Evolutionary conservation across 1,284 basidiomycete genomes (phyloP), one percentile per base, ranked within the genome.

Genomic region (Chalciporus sp.): DNA sequence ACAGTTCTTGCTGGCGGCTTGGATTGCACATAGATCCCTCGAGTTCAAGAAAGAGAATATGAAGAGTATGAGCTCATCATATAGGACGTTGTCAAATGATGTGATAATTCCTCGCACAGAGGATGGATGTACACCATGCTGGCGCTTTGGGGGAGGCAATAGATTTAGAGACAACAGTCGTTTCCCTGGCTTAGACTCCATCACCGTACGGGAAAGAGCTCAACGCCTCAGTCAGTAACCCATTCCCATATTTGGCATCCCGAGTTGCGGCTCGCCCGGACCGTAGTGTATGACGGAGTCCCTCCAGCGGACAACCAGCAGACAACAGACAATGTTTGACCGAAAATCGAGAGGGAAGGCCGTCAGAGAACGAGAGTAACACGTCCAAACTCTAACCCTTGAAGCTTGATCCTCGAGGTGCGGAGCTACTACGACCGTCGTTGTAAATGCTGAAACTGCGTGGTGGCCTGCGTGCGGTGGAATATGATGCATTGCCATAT

Each of bases 41-140:
- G 78, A 83, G 19, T 81, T 78, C 29, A 92, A 77, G 69, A 85
- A 78, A 2, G 87, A 84, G 73, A 92, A 89, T 52, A 92, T 84
- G 61, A 77, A 77, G 27, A 92, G 74, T 49, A 90, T 74, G 44
- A 92, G 79, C 69, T 92, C 89, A 60, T 92, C 90, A 64, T 83
- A 91, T 40, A 92, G 73, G 6, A 77, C 72, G 47, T 69, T 72
- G 58, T 86, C 81, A 65, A 89, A 85, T 37, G 73, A 76, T 33
- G 57, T 42, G 52, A 62, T 29, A 44, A 57, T 37, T n/a, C 41
- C 42, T 42, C 53, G 49, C 50, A 55, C 40, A n/a, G 50, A 53
- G 28, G 55, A 52, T 14, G 55, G 35, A 27, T 47, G 26, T 7
- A 28, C 44, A 4, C 66, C 68, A 56, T 82, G 83, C 10, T 74